Evolutionary conservation across 352 stramenopile genomes (phyloP).

Genomic region (Phytophthora aleatoria): DNA sequence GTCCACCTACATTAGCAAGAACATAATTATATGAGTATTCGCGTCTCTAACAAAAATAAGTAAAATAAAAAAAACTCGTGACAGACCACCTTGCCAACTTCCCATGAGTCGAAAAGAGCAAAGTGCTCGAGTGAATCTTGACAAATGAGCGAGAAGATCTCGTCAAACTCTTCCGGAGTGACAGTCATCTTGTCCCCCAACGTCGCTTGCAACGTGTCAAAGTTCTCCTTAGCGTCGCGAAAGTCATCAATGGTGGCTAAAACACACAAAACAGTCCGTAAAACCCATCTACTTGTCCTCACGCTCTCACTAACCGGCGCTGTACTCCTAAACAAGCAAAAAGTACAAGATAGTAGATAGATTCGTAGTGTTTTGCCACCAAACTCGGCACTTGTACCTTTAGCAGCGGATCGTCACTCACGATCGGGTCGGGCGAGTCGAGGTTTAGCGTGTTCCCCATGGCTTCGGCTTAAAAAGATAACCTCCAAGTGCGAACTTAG

Average conservation of each 20-base stretch:
- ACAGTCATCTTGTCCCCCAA: conserved; percentile 82
- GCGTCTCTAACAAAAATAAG: too few species aligned
- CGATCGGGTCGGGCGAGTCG: conserved; percentile 36
- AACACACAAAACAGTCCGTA: not conserved
- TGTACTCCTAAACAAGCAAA: conserved; percentile 15
- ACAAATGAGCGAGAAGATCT: conserved; percentile 81
- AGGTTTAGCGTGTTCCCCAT: conserved; percentile 57
- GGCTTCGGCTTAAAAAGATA: not conserved
- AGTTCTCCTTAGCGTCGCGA: conserved; percentile 58
- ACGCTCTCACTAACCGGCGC: conserved; percentile 6
- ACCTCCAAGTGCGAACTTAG: not conserved
- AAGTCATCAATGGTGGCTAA: conserved; percentile 47
- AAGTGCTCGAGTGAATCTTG: conserved; percentile 75
- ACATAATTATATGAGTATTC: too few species aligned
- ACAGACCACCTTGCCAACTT: conserved; percentile 54
- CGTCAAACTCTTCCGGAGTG: conserved; percentile 72
- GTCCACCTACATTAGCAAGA: conserved; percentile 46
- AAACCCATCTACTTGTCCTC: not conserved
- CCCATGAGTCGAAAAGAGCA: conserved; percentile 66
- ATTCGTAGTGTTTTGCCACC: not conserved
- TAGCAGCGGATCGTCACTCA: conserved; percentile 51
- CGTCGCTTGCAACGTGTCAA: conserved; percentile 60
- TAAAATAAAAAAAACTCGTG: not conserved
- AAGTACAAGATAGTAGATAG: not conserved
- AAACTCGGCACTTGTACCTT: conserved; percentile 25